These are phyloP conservation scores for Epichloe sp. DNA, from an alignment of 2,329 filamentous ascomycete species.

Conservation along the genomic window DNA sequence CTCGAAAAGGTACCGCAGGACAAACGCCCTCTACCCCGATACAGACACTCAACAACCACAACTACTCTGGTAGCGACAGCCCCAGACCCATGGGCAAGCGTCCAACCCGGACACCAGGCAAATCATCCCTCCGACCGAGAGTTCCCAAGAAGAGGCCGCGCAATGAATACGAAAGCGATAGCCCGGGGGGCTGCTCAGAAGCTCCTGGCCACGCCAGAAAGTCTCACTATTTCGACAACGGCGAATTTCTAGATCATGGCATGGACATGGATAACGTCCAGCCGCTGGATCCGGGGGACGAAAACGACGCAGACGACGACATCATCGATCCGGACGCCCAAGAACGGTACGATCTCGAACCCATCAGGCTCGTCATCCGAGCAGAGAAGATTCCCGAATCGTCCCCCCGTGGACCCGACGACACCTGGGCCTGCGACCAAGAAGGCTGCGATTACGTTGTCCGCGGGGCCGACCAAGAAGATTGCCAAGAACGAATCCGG, in stretches of 20 bases:
- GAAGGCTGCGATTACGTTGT: constrained; percentile 52
- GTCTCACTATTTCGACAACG: constrained; percentile 19
- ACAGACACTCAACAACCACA: constrained; percentile 5
- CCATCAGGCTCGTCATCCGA: constrained; percentile 31
- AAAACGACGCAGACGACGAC: constrained; percentile 4
- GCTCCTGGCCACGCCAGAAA: constrained; percentile 18
- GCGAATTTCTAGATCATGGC: constrained; percentile 8
- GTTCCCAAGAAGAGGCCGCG: constrained; percentile 32
- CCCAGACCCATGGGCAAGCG: constrained; percentile 18
- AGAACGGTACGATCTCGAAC: constrained; percentile 13
- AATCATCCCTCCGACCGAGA: constrained; percentile 8
- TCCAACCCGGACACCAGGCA: constrained; percentile 8
- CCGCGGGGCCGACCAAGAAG: constrained; percentile 43
- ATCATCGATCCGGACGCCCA: background rate
- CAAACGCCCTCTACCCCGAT: constrained; percentile 1
- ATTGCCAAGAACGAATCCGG: constrained; percentile 42
- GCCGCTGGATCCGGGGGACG: constrained; percentile 8
- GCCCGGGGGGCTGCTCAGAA: constrained; percentile 23
- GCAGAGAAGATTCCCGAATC: constrained; percentile 37
- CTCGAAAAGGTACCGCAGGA: background rate
- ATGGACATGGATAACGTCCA: constrained; percentile 20
- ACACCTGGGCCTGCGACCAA: constrained; percentile 54
- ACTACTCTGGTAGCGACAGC: constrained; percentile 12
- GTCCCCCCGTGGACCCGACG: constrained; percentile 41
- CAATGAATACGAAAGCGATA: constrained; percentile 24